These are phyloP conservation scores for Cytospora chrysosperma DNA, from an alignment of 2,329 filamentous ascomycete genomes.

Conservation along the genomic window DNA sequence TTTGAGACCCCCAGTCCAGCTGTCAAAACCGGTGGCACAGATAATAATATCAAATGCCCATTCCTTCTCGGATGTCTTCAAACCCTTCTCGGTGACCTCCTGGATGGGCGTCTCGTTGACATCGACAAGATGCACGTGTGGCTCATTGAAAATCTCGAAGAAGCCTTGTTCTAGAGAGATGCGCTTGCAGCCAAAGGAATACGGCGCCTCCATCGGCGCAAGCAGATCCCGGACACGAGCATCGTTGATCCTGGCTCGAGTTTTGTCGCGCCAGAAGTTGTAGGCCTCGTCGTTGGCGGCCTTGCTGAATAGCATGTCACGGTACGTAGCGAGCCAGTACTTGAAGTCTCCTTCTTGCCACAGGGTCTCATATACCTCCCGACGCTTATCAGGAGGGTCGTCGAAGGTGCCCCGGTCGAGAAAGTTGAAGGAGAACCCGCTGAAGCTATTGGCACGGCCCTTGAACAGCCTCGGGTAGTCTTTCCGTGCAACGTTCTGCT, in stretches of 20 bases:
- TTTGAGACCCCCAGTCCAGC: conserved; percentile 40
- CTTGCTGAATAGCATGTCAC: conserved; percentile 38
- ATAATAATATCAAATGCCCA: conserved; percentile 17
- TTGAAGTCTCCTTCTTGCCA: conserved; percentile 39
- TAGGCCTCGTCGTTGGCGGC: conserved; percentile 41
- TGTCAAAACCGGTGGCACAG: conserved; percentile 44
- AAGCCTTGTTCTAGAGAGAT: conserved; percentile 32
- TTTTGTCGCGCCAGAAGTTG: conserved; percentile 41
- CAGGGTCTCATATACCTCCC: conserved; percentile 30
- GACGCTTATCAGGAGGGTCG: conserved; percentile 39
- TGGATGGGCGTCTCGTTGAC: conserved; percentile 29
- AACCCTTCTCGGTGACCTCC: conserved; percentile 28
- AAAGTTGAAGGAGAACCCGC: conserved; percentile 49
- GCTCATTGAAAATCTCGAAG: conserved; percentile 36
- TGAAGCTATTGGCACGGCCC: conserved; percentile 32
- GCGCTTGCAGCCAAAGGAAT: conserved; percentile 37
- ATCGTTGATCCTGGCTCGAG: conserved; percentile 38
- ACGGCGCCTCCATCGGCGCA: conserved; percentile 36
- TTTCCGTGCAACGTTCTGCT: conserved; percentile 40
- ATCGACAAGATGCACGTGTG: conserved; percentile 36
- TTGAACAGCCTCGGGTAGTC: conserved; percentile 41
- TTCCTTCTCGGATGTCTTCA: conserved; percentile 29
- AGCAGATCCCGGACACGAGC: conserved; percentile 38
- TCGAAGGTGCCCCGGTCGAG: conserved; percentile 45
- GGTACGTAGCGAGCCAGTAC: conserved; percentile 43